Base-by-base conservation (phyloP, 1,284 basidiomycete genomes). In the Ganoderma lingzhi region DNA sequence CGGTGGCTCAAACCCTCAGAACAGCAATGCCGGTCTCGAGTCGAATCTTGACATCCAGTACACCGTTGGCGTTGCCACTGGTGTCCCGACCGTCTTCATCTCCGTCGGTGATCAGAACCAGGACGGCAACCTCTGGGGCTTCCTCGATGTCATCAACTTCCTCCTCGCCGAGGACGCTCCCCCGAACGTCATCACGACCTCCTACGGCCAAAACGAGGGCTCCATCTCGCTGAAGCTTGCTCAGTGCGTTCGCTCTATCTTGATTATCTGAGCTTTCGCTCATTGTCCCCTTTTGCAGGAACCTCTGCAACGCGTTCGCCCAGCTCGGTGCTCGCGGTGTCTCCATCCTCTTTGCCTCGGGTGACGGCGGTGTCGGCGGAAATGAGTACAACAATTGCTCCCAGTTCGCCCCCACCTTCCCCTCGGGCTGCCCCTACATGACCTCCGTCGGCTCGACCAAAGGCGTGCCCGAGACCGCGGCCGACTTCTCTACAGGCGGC, bases 331-430 rank as follows among this genome's bases (percentile, higher is more conserved):
- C 86, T 5, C 83, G 85, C 44, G 92, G 92, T n/a, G 84, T 84
- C 17, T 88, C 87, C 23, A 82, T 90, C 32, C 82, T 93, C 74
- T 92, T 90, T 81, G 86, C 88, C 28, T 89, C 88, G 64, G 92
- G 92, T 64, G 92, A 90, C 73, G 80, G 76, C 63, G 91, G 91
- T 69, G 92, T 93, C 28, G 88, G 23, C 80, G 85, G 23, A 23
- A 23, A 19, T 86, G 30, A 85, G 23, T 23, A 23, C 23, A 85
- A 83, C 10, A 28, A 8, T 65, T 83, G 74, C 64, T 75, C 76
- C 28, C 77, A 82, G 14, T 94, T 94, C 85, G 85, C 91, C 68
- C 91, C 92, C 15, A 83, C 78, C 0, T 94, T 94, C 86, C 93
- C 92, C n/a, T 84, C 87, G n/a, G 80, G 80, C 30, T 87, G 90